Evolutionary conservation across 768 basidiomycete genomes (phyloP), one percentile per base, ranked within the genome.

Genomic region (Neoboletus brunneissimus): DNA sequence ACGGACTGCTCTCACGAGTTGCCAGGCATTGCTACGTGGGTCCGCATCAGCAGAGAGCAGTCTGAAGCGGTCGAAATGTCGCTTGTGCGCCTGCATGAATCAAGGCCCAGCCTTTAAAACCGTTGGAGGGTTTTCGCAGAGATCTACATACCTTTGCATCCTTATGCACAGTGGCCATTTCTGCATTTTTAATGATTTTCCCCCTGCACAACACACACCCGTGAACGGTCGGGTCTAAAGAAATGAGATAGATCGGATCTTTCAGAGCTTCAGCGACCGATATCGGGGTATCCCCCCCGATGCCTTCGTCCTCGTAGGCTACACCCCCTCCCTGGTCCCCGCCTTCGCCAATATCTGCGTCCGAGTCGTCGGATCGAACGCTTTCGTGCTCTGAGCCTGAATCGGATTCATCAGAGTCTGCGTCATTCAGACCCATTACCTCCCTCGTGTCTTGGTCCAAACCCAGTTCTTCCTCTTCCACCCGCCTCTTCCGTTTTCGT

Each of bases 131-230:
- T 18, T 35, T 34, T 20, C 1, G n/a, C 22, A 35, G 34, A 41
- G 57, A 49, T 67, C 63, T 71, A 81, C 84, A 72, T 79, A 83
- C 90, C 71, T 79, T 83, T 34, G 89, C 87, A 11, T 73, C 73
- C 55, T 74, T 76, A 68, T 92, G 90, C 15, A 79, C 70, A 54
- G 77, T 72, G 35, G 80, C 73, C 82, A 87, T 84, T 48, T 75
- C 76, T 10, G 60, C 51, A 46, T 80, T 79, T 66, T 89, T 89
- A 40, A 92, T 76, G n/a, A 78, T 65, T 66, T 89, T 92, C 38
- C 83, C 84, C 12, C 86, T 88, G 69, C 90, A 92, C 6, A 87
- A 65, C 9, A 85, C 76, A 67, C 90, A 91, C 10, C 76, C 79
- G 59, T 80, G 79, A 35, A 81, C 66, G 23, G 80, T 80, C 4